These are phyloP conservation scores for Alnus glutinosa DNA, from an alignment of 306 rosid genomes.

Conservation along the genomic window DNA sequence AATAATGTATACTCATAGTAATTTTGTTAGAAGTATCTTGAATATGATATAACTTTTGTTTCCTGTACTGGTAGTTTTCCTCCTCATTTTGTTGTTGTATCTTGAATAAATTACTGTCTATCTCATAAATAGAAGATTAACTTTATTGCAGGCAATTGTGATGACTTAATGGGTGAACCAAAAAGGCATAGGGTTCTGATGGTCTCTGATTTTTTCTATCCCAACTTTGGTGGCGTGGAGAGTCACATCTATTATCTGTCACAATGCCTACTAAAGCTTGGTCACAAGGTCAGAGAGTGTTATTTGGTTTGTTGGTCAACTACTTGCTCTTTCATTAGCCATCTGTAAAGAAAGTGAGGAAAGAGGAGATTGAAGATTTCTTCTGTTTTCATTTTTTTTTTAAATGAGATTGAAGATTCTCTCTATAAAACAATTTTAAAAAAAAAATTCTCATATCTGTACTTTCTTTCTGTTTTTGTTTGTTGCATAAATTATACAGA, in stretches of 20 bases:
- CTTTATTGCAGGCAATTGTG: slow-evolving; percentile 30
- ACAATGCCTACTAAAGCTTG: slow-evolving; percentile 79
- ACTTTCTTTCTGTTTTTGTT: neutral
- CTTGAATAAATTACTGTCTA: neutral
- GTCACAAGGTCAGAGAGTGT: slow-evolving; percentile 74
- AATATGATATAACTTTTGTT: neutral
- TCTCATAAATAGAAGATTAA: neutral
- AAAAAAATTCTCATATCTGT: neutral
- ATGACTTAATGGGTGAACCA: slow-evolving; percentile 46
- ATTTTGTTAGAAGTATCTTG: neutral
- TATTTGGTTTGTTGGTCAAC: slow-evolving; percentile 11
- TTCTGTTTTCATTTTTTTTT: neutral
- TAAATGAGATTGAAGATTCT: too few relatives aligned
- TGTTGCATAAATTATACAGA: neutral
- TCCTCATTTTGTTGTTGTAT: neutral
- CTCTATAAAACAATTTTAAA: neutral
- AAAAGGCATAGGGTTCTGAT: slow-evolving; percentile 64
- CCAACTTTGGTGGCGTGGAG: slow-evolving; percentile 93
- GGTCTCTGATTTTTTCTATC: slow-evolving; percentile 96
- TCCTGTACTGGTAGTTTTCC: neutral
- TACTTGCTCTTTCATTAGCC: neutral
- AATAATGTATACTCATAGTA: neutral
- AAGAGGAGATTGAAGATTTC: neutral
- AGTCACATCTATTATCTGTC: slow-evolving; percentile 84
- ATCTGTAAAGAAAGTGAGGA: neutral